Conservation (phyloP, 257 asterid genomes). For the Salvia miltiorrhiza region DNA sequence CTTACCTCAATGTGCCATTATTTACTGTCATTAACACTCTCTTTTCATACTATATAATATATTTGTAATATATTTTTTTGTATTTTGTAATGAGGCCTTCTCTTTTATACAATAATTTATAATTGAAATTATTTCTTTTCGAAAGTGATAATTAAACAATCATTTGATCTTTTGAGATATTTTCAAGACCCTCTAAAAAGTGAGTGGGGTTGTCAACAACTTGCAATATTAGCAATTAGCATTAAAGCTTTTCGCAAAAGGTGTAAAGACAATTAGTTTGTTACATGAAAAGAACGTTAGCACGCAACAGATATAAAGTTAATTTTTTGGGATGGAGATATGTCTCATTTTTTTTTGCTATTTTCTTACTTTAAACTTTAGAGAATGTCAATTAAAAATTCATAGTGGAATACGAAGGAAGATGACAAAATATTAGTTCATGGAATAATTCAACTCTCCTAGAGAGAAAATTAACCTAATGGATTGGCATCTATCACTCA, state of each 20-base stretch:
- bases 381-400: background rate
- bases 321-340: background rate
- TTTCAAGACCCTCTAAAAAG: slow-evolving; percentile 13
- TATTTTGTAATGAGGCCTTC: background rate
- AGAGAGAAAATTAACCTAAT: background rate
- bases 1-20: background rate
- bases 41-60: background rate
- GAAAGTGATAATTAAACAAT: slow-evolving; percentile 3
- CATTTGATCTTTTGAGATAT: background rate
- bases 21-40: background rate
- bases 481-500: no score
- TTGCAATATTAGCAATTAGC: background rate
- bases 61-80: background rate
- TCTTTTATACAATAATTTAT: background rate
- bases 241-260: background rate
- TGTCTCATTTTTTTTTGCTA: background rate
- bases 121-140: background rate
- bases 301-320: slow-evolving; percentile 1
- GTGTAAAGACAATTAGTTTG: slow-evolving; percentile 7
- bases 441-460: background rate
- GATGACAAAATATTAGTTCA: background rate
- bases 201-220: background rate
- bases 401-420: background rate
- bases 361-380: background rate
- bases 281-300: slow-evolving; percentile 2